Evolutionary conservation across 1,284 basidiomycete species (phyloP).

Genomic region (Boletellus deceptivus): DNA sequence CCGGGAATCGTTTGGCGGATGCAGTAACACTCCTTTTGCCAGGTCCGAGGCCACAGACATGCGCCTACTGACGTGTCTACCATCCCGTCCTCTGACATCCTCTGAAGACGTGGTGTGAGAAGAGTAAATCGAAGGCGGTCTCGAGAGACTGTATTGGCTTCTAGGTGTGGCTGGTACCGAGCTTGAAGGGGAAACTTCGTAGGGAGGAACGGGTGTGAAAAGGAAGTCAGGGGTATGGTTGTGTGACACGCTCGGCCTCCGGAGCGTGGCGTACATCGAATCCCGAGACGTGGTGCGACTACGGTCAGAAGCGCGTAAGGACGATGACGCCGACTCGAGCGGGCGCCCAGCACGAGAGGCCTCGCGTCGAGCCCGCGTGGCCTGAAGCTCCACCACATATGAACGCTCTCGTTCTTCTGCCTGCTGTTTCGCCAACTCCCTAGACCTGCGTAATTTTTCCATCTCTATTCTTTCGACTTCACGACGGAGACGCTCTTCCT

Average conservation of each 20-base stretch:
- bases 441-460: constrained; percentile 53
- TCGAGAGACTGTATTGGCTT: constrained; percentile 39
- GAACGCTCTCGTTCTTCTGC: constrained; percentile 54
- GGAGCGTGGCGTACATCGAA: constrained; percentile 24
- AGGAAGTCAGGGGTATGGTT: constrained; percentile 44
- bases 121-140: constrained; percentile 51
- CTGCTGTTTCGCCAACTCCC: constrained; percentile 55
- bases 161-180: constrained; percentile 40
- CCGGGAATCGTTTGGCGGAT: constrained; percentile 34
- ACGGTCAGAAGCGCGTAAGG: constrained; percentile 36
- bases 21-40: constrained; percentile 34
- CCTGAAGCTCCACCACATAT: constrained; percentile 60
- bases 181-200: constrained; percentile 45
- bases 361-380: constrained; percentile 61
- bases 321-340: constrained; percentile 22
- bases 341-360: constrained; percentile 46
- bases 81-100: constrained; percentile 45
- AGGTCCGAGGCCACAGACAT: constrained; percentile 44
- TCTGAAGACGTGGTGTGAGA: constrained; percentile 53
- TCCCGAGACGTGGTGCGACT: constrained; percentile 45
- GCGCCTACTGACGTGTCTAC: constrained; percentile 40
- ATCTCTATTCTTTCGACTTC: constrained; percentile 49
- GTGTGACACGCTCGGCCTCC: constrained; percentile 39
- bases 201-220: constrained; percentile 29
- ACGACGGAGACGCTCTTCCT: constrained; percentile 50